These are phyloP conservation scores for Blastobotrys americana DNA, from an alignment of 805 yeast genomes.

Conservation along the genomic window DNA sequence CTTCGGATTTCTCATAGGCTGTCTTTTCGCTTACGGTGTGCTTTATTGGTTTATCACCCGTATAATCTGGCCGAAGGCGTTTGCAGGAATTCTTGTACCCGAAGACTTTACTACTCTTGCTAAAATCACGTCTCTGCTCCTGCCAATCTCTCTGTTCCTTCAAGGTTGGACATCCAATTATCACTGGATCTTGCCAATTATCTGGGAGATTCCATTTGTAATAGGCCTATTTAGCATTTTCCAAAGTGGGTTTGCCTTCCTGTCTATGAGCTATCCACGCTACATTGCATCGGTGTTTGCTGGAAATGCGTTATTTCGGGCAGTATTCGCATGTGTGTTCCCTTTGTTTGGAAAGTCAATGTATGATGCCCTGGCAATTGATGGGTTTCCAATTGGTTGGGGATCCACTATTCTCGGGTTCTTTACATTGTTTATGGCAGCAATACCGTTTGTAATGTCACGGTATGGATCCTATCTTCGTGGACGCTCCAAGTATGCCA, in stretches of 20 bases:
- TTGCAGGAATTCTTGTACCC: slow-evolving; percentile 11
- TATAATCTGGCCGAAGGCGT: slow-evolving; percentile 10
- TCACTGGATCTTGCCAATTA: slow-evolving; percentile 46
- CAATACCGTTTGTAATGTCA: slow-evolving; percentile 41
- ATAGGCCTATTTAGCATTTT: slow-evolving; percentile 38
- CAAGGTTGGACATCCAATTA: slow-evolving; percentile 48
- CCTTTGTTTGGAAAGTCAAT: slow-evolving; percentile 58
- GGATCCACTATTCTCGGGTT: slow-evolving; percentile 46
- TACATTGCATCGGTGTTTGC: slow-evolving; percentile 55
- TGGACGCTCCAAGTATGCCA: slow-evolving; percentile 33
- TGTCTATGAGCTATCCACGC: slow-evolving; percentile 42
- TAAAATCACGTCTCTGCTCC: slow-evolving; percentile 17
- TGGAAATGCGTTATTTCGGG: slow-evolving; percentile 46
- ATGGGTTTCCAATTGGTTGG: slow-evolving; percentile 52
- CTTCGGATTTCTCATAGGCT: too few relatives aligned
- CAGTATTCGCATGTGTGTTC: slow-evolving; percentile 49
- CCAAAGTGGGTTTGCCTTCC: slow-evolving; percentile 44
- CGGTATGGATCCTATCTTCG: slow-evolving; percentile 29
- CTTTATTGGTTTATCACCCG: too few relatives aligned
- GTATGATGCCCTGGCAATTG: slow-evolving; percentile 37
- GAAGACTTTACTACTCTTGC: slow-evolving; percentile 16
- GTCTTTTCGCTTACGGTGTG: too few relatives aligned
- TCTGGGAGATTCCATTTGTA: slow-evolving; percentile 37
- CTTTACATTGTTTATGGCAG: slow-evolving; percentile 37
- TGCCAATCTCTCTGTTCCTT: slow-evolving; percentile 42